These are phyloP conservation scores for Inosperma sp. DNA, from an alignment of 768 basidiomycete genomes.

Conservation along the genomic window DNA sequence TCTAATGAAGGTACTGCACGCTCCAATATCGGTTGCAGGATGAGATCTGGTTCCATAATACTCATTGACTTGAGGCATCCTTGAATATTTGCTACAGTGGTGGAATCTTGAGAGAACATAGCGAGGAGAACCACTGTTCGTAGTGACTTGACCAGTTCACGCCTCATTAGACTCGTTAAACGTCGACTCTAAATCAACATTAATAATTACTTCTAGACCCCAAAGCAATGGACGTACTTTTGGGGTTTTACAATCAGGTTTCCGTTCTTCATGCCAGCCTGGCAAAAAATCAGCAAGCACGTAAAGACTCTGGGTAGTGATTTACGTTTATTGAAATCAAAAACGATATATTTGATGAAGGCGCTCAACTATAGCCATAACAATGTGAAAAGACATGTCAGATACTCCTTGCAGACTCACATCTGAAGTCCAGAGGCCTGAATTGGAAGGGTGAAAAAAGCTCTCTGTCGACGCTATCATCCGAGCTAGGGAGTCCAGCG, in stretches of 20 bases:
- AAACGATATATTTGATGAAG: slow-evolving; percentile 80
- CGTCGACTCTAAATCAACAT: slow-evolving; percentile 54
- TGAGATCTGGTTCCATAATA: slow-evolving; percentile 80
- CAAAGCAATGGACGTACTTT: slow-evolving; percentile 30
- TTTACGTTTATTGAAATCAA: slow-evolving; percentile 79
- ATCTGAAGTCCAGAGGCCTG: slow-evolving; percentile 76
- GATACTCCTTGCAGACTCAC: slow-evolving; percentile 44
- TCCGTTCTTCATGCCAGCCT: slow-evolving; percentile 79
- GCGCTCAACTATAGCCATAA: slow-evolving; percentile 53
- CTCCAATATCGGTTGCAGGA: slow-evolving; percentile 77
- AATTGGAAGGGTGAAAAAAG: slow-evolving; percentile 89
- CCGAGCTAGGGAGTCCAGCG: slow-evolving; percentile 79
- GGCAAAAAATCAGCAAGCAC: slow-evolving; percentile 5
- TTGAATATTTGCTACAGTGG: slow-evolving; percentile 71
- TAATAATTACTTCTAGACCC: neutral
- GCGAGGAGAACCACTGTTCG: slow-evolving; percentile 81
- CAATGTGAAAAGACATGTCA: neutral
- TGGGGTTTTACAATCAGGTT: slow-evolving; percentile 78
- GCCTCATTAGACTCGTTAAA: slow-evolving; percentile 71
- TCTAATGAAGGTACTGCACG: slow-evolving; percentile 84
- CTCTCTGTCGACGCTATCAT: slow-evolving; percentile 83
- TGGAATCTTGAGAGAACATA: slow-evolving; percentile 82
- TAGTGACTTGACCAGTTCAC: slow-evolving; percentile 78
- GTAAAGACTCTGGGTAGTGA: slow-evolving; percentile 6
- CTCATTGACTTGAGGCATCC: slow-evolving; percentile 79